phyloP scores from a whole-genome alignment of 2,329 filamentous ascomycete species.

The Fusarium redolens region DNA sequence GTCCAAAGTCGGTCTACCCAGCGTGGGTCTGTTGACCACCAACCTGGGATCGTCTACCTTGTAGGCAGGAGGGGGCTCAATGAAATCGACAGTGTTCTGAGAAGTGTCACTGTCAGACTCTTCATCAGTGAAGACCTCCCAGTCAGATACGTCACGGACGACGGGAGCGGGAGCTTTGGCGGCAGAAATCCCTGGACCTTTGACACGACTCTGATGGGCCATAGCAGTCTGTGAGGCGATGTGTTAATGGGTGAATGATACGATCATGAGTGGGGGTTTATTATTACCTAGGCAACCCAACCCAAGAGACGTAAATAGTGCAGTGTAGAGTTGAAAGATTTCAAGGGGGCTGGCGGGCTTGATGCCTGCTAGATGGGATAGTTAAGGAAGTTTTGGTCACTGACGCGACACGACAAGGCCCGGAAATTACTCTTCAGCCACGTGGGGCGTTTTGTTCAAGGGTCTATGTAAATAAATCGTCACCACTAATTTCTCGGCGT shows the following conservation, averaged over 20 bases:
- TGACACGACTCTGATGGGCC: slow-evolving; percentile 26
- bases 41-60: slow-evolving; percentile 23
- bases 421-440: slow-evolving; percentile 28
- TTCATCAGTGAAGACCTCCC: slow-evolving; percentile 27
- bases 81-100: slow-evolving; percentile 26
- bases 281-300: slow-evolving; percentile 30
- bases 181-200: slow-evolving; percentile 18
- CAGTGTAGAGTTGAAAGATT: slow-evolving; percentile 19
- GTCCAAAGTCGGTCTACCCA: slow-evolving; percentile 25
- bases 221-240: slow-evolving; percentile 10
- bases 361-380: slow-evolving; percentile 14
- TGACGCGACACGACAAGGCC: slow-evolving; percentile 24
- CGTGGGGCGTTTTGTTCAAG: slow-evolving; percentile 27
- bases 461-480: slow-evolving; percentile 29
- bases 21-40: slow-evolving; percentile 18
- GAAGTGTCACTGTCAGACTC: slow-evolving; percentile 23
- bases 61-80: slow-evolving; percentile 21
- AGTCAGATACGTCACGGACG: slow-evolving; percentile 25
- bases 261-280: slow-evolving; percentile 21
- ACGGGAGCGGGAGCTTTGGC: slow-evolving; percentile 23
- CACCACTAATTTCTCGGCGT: slow-evolving; percentile 30
- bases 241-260: slow-evolving; percentile 21
- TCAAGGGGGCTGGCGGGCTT: slow-evolving; percentile 26
- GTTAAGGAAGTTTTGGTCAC: slow-evolving; percentile 20
- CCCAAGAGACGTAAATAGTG: slow-evolving; percentile 17